Conservation (phyloP, 1,139 yeast genomes). For the Kodamaea arcana region DNA sequence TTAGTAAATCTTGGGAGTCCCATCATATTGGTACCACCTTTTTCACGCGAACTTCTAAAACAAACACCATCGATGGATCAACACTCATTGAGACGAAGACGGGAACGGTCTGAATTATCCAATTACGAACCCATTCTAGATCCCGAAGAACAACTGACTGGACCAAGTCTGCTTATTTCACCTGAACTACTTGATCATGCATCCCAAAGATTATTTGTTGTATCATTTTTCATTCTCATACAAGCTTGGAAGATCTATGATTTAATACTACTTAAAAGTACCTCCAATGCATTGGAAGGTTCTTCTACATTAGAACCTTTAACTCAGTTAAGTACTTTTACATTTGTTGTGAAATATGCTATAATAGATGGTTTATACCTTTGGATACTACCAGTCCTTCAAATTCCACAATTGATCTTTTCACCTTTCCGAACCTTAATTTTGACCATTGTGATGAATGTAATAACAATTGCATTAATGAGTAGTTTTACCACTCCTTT, state of each 20-base stretch:
- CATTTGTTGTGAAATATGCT: conserved; percentile 67
- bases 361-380: conserved; percentile 68
- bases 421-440: conserved; percentile 50
- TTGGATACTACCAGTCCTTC: conserved; percentile 66
- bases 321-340: conserved; percentile 42
- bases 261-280: conserved; percentile 38
- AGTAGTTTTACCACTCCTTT: conserved; percentile 36
- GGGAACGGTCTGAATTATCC: not conserved
- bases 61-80: no score
- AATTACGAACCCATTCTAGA: not conserved
- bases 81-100: not conserved
- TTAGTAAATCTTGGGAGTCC: no score
- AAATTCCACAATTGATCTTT: conserved; percentile 70
- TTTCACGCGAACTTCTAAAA: no score
- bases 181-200: conserved; percentile 64
- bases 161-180: conserved; percentile 37
- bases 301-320: conserved; percentile 9
- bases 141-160: conserved; percentile 8
- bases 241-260: conserved; percentile 85
- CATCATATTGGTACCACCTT: no score
- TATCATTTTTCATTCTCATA: conserved; percentile 63
- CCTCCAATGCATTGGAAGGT: conserved; percentile 19
- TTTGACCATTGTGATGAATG: conserved; percentile 32
- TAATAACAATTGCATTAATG: conserved; percentile 40
- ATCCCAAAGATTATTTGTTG: conserved; percentile 67